These are phyloP conservation scores for Corylus americana DNA, from an alignment of 306 rosid genomes.

Conservation along the genomic window DNA sequence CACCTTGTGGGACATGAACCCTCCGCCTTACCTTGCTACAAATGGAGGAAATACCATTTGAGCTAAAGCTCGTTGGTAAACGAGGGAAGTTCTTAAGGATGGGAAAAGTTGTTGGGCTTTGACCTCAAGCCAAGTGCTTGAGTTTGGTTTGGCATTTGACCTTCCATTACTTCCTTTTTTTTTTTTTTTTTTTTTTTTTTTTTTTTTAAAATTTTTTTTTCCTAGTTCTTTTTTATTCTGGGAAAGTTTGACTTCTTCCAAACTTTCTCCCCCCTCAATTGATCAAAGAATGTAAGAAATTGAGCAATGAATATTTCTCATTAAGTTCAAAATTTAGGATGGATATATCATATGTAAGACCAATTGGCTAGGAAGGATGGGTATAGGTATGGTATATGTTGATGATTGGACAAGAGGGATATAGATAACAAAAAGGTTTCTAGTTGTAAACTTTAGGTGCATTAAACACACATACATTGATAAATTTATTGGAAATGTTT, in stretches of 20 bases:
- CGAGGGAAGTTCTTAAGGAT: background rate
- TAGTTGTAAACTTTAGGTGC: too few relatives aligned
- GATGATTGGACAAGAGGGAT: background rate
- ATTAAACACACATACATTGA: too few relatives aligned
- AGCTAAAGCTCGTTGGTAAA: background rate
- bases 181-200: too few relatives aligned
- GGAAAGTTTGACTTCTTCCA: background rate
- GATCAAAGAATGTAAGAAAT: background rate
- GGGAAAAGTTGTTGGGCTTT: background rate
- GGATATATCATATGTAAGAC: background rate
- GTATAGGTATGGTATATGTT: background rate
- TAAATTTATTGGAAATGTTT: background rate
- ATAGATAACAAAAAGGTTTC: background rate
- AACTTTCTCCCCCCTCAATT: background rate
- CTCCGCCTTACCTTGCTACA: too few relatives aligned
- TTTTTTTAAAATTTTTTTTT: too few relatives aligned
- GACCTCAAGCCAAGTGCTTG: background rate
- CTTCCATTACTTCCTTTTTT: background rate
- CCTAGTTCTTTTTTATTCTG: background rate
- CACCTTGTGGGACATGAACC: too few relatives aligned
- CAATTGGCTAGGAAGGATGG: background rate
- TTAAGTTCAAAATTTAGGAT: background rate
- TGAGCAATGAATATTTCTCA: background rate
- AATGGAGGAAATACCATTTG: too few relatives aligned
- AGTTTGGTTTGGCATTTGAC: background rate